Evolutionary conservation across 805 yeast species (phyloP), one percentile per base, ranked within the genome.

Genomic region (Candida khao-thaluensis): DNA sequence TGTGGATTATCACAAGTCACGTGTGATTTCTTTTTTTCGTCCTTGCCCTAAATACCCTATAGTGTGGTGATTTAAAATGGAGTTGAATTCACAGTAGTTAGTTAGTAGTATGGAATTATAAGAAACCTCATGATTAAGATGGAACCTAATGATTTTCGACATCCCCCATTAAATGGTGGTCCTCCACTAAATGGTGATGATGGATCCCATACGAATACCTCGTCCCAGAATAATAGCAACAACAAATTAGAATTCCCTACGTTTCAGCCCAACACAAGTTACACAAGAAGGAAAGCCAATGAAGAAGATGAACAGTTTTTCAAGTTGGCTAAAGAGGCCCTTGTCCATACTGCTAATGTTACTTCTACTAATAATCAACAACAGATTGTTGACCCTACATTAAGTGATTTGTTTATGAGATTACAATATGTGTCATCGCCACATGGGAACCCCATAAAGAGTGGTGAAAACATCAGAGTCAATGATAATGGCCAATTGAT

Each of bases 291-390:
- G n/a, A 30, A 24, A 15, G 18, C 47, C 9, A 43, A 17, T 15
- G 36, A 45, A 35, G 47, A 45, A 33, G 85, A 80, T 51, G 64
- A 73, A 29, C 64, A 70, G 37, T 80, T 80, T 50, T 61, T 80
- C 26, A 62, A 74, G 32, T 67, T 80, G 14, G 86, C 86, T 3
- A 74, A 76, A 42, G 83, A 80, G 50, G 85, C 82, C 2, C 62
- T 75, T 12, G 78, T 74, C 9, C 77, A 79, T 17, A 72, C 78
- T 0, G 71, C 72, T 9, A 33, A 17, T 24, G 35, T 21, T 3
- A 22, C 35, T 10, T 20, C 35, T 4, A 44, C 48, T 17, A 42
- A 42, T 32, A 40, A 12, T 16, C 45, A 38, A 20, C 42, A 40
- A 32, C 43, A 26, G n/a, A 60, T 72, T 17, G 74, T 80, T 5